Evolutionary conservation across 495 filamentous ascomycete species (phyloP), one percentile per base, ranked within the genome.

Genomic region (Penicillium alfredii): DNA sequence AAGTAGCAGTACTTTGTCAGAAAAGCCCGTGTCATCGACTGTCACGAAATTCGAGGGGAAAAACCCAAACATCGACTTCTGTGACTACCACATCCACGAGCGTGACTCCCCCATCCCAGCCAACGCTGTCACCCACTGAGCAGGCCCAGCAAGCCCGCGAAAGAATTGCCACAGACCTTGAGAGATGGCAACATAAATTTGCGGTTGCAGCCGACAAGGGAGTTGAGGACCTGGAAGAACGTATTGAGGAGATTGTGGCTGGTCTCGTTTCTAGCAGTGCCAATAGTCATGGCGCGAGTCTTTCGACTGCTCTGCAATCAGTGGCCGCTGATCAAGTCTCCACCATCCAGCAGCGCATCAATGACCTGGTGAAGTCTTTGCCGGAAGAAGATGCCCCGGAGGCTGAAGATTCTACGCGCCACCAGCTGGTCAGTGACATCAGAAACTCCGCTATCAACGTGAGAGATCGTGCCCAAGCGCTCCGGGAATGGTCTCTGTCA

Each of bases 131-230:
- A 3, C 47, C 65, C 8, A 47, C 61, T 20, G 56, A 73, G 39
- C 51, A 74, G 21, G 61, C 59, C 5, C 71, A 75, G 31, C 66
- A 76, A 49, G 61, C 75, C 3, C 77, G 78, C 6, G 75, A 82
- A 48, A 80, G 78, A 22, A 80, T 95, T 35, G 72, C 78, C 6
- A 74, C 78, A 10, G 93, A 97, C 58, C 72, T 99, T 23, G 63
- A 75, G 30, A 65, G 71, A 23, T 97, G 89, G 88, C 80, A 94
- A 57, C 72, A 76, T 25, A 87, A 92, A 46, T 97, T 96, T 58
- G 71, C 82, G 14, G 77, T 77, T 38, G 86, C 86, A 6, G 84
- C 83, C 13, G 81, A 89, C 30, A 84, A 88, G 49, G 88, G 86
- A 6, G 71, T 84, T 18, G 78, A 82, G 31, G 80, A 84, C 47